Base-by-base conservation (phyloP, 345 rosid genomes). In the Populus alba region DNA sequence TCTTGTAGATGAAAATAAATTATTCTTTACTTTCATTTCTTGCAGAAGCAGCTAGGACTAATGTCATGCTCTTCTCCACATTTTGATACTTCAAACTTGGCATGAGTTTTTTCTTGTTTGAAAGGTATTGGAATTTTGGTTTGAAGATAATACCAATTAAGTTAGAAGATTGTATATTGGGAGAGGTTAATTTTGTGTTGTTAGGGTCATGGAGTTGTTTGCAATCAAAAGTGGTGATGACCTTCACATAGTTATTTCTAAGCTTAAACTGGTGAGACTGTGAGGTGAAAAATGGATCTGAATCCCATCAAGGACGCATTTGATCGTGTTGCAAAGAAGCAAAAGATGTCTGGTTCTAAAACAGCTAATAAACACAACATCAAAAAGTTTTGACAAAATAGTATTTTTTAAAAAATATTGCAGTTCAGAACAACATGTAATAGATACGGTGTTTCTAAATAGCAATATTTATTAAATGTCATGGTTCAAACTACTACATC, bases 271-370 rank as follows among this genome's bases (percentile, higher is more conserved):
- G 33, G 53, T 27, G 31, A 55, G 39, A 66, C n/a, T 39, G 49
- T 59, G 68, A 41, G 43, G 10, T 27, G 45, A 33, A 80, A 51
- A 78, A 92, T 92, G 97, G 92, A 92, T 87, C 81, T 92, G 81
- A 92, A 88, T 85, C 89, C 85, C 47, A 82, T 91, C 38, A 92
- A 85, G 74, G 97, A 92, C 75, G 95, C 90, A 75, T 91, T 92
- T 83, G 95, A 92, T 80, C 93, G 90, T 70, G 93, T 92, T 74
- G 78, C 90, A 8, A 92, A 86, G 77, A 92, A 91, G 86, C 95
- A 91, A 81, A 92, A 87, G 79, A 83, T 91, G 53, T 91, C 92
- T 3, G 80, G 78, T 51, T 86, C 78, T 66, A 90, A 84, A 86
- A 79, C 88, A 16, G 27, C 27, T 27, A 27, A 27, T 27, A 27